Evolutionary conservation across 441 rosid species (phyloP).

Genomic region (Euphorbia celastroides): DNA sequence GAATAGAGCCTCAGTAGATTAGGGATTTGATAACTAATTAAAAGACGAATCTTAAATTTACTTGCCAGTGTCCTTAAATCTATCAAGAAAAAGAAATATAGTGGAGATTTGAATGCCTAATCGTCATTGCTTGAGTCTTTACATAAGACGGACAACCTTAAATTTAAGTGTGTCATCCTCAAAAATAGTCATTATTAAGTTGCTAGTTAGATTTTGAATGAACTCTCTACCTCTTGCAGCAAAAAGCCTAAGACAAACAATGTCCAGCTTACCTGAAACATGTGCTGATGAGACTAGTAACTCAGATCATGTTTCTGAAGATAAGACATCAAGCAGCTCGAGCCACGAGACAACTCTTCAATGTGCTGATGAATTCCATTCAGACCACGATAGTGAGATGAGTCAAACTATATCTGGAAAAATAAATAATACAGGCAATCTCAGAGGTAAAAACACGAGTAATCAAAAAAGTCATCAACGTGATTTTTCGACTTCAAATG

Average conservation of each 20-base stretch:
- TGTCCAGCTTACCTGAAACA: slow-evolving; percentile 25
- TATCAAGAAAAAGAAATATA: background rate
- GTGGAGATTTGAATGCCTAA: background rate
- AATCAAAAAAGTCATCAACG: slow-evolving; percentile 13
- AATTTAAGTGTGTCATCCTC: too few species aligned
- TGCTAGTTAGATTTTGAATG: background rate
- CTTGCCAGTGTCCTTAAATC: background rate
- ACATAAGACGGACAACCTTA: background rate
- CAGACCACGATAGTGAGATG: too few species aligned
- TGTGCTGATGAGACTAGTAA: slow-evolving; percentile 26
- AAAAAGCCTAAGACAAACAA: slow-evolving; percentile 31
- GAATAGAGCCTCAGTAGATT: too few species aligned
- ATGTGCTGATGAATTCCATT: slow-evolving; percentile 21
- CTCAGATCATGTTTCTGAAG: slow-evolving; percentile 23
- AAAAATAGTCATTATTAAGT: background rate
- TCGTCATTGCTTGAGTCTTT: background rate
- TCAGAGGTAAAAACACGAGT: slow-evolving; percentile 18
- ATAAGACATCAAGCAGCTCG: slow-evolving; percentile 30
- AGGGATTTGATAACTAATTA: background rate
- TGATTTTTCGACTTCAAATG: slow-evolving; percentile 21
- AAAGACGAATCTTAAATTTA: background rate
- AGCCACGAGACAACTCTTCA: slow-evolving; percentile 27
- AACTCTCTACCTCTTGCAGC: slow-evolving; percentile 39
- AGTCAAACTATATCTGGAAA: too few species aligned
- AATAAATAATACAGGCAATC: slow-evolving; percentile 28